phyloP scores from a whole-genome alignment of 768 basidiomycete species.

The Boletus rubropictus region DNA sequence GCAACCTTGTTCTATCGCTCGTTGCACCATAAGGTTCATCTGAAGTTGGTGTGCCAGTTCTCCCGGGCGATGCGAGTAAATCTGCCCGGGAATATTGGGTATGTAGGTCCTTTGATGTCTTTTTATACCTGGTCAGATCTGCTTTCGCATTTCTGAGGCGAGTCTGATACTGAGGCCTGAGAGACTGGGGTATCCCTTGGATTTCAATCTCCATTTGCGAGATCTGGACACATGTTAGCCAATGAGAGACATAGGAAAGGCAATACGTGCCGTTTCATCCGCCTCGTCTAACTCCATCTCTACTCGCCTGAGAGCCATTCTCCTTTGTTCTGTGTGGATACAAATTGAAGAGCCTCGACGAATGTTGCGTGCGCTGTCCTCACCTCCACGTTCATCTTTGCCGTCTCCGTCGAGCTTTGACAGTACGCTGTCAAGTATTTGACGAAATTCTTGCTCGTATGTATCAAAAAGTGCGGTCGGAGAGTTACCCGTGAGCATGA shows the following conservation, averaged over 20 bases:
- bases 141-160: slow-evolving; percentile 72
- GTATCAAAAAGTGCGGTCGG: slow-evolving; percentile 84
- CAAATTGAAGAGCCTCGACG: not conserved
- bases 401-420: slow-evolving; percentile 72
- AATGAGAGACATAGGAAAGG: not conserved
- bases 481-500: slow-evolving; percentile 82
- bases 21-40: slow-evolving; percentile 76
- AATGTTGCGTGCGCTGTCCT: slow-evolving; percentile 21
- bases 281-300: slow-evolving; percentile 98
- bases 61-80: slow-evolving; percentile 54
- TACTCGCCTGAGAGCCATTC: slow-evolving; percentile 71
- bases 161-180: slow-evolving; percentile 69
- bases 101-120: slow-evolving; percentile 68
- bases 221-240: slow-evolving; percentile 46
- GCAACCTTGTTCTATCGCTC: slow-evolving; percentile 72
- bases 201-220: slow-evolving; percentile 99
- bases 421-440: slow-evolving; percentile 69
- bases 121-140: slow-evolving; percentile 75
- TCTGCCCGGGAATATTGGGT: slow-evolving; percentile 67
- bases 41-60: slow-evolving; percentile 38
- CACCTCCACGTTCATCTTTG: slow-evolving; percentile 65
- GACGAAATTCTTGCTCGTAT: slow-evolving; percentile 89
- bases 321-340: slow-evolving; percentile 61
- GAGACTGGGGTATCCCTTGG: slow-evolving; percentile 85
- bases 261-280: slow-evolving; percentile 78